phyloP scores from a whole-genome alignment of 257 asterid genomes.

The Fraxinus cuspidata region DNA sequence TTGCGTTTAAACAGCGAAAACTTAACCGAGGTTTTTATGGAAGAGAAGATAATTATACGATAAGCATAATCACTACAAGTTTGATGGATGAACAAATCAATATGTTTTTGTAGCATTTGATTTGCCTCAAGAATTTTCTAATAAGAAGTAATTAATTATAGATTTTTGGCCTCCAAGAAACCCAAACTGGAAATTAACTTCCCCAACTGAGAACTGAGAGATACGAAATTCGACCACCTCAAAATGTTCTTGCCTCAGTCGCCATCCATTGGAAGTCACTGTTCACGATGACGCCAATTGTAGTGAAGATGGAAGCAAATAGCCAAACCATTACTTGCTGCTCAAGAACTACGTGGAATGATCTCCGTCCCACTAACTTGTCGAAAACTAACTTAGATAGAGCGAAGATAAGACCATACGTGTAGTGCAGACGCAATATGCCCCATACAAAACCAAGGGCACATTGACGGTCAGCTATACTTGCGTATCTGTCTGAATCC shows the following conservation, averaged over 20 bases:
- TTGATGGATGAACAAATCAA: not conserved
- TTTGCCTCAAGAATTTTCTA: not conserved
- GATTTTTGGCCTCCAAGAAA: not conserved
- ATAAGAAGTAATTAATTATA: too few species aligned
- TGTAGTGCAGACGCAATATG: too few species aligned
- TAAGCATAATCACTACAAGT: not conserved
- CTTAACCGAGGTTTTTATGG: not conserved
- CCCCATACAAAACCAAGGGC: slow-evolving; percentile 68
- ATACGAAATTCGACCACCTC: too few species aligned
- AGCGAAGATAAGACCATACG: slow-evolving; percentile 62
- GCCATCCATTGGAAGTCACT: slow-evolving; percentile 59
- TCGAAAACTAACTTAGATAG: slow-evolving; percentile 70
- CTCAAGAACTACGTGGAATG: slow-evolving; percentile 84
- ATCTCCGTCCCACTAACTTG: slow-evolving; percentile 60
- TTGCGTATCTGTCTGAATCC: slow-evolving; percentile 58
- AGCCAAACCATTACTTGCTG: slow-evolving; percentile 89
- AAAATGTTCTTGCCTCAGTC: slow-evolving; percentile 44
- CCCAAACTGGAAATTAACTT: too few species aligned
- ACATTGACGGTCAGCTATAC: slow-evolving; percentile 48
- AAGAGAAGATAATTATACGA: not conserved
- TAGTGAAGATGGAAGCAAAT: slow-evolving; percentile 66
- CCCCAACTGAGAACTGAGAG: too few species aligned
- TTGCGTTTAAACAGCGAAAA: not conserved
- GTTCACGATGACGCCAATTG: slow-evolving; percentile 62
- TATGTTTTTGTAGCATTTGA: not conserved